Base-by-base conservation (phyloP, 768 basidiomycete genomes). In the Boletus sensibilis region DNA sequence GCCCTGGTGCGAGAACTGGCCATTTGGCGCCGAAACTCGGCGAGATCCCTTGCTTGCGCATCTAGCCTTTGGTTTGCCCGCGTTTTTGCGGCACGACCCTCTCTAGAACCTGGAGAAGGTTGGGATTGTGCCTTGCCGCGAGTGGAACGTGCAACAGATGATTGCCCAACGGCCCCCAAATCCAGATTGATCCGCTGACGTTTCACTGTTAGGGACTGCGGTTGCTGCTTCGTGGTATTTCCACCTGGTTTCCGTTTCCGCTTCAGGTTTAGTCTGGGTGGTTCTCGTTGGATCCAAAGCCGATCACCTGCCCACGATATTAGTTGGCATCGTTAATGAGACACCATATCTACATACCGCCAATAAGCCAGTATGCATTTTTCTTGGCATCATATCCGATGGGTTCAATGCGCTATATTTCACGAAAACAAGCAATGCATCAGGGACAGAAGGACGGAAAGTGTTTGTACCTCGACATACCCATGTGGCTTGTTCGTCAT, bases 331-430 rank as follows among this genome's bases (percentile, higher is more conserved):
- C 14, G 47, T 33, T 6, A 7, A 21, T 29, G 35, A 25, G 50
- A 42, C 21, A 48, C 14, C 27, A 34, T 9, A 20, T 34, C 21
- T 9, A 35, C 75, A 37, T 72, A 88, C 88, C 79, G 41, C 92
- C 92, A 59, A 94, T 89, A 23, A 92, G 71, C 91, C 91, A 93
- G 66, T 92, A 94, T 0, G 87, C 85, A 68, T 92, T 92, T 8
- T 75, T 76, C 65, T 86, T 86, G 39, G 81, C 80, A 63, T 94
- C 92, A 61, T 89, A 92, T 7, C 92, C 92, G 57, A 94, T 82
- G 10, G 92, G 92, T 64, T 92, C 89, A 53, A 88, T 84, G 25
- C 92, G 87, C 92, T 94, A 54, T 38, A 47, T 67, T 39, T 51
- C 49, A 48, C 44, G 31, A 39, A 33, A 50, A 46, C 20, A 43